Evolutionary conservation across 2,329 filamentous ascomycete genomes (phyloP).

Genomic region (Talaromyces amestolkiae): DNA sequence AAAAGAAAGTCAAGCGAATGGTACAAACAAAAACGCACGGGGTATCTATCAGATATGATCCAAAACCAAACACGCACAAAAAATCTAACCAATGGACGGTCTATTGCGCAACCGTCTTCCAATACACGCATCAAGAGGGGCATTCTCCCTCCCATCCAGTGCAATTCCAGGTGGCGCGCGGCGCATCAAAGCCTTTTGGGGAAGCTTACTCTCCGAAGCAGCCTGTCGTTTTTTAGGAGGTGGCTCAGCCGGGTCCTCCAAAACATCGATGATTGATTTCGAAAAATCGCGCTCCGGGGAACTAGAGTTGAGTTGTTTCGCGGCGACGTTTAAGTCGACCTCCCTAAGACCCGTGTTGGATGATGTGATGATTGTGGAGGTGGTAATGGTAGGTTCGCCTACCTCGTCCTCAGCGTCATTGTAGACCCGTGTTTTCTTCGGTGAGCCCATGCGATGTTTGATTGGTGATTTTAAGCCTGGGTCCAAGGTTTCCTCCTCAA

Average conservation of each 20-base stretch:
- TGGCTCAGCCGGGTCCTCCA: slow-evolving; percentile 32
- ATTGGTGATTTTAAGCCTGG: slow-evolving; percentile 22
- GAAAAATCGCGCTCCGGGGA: slow-evolving; percentile 11
- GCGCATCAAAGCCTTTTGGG: slow-evolving; percentile 36
- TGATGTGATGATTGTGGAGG: slow-evolving; percentile 28
- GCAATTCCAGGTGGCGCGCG: slow-evolving; percentile 37
- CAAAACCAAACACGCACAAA: background rate
- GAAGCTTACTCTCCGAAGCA: slow-evolving; percentile 40
- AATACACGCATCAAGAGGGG: slow-evolving; percentile 26
- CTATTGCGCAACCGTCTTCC: slow-evolving; percentile 34
- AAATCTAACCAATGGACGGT: slow-evolving; percentile 25
- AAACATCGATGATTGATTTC: slow-evolving; percentile 24
- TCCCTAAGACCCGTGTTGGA: slow-evolving; percentile 50
- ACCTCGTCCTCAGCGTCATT: slow-evolving; percentile 47
- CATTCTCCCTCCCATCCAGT: slow-evolving; percentile 48
- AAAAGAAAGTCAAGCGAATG: slow-evolving; percentile 4
- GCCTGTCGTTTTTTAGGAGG: slow-evolving; percentile 25
- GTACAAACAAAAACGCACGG: background rate
- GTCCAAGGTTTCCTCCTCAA: slow-evolving; percentile 31
- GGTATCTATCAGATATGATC: slow-evolving; percentile 4
- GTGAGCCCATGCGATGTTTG: slow-evolving; percentile 30
- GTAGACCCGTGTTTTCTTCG: slow-evolving; percentile 54
- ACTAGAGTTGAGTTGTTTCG: slow-evolving; percentile 24
- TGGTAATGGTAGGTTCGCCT: slow-evolving; percentile 31
- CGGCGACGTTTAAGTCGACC: slow-evolving; percentile 51